Evolutionary conservation across 1,284 basidiomycete genomes (phyloP), one percentile per base, ranked within the genome.

Genomic region (Leccinum pachyderme): DNA sequence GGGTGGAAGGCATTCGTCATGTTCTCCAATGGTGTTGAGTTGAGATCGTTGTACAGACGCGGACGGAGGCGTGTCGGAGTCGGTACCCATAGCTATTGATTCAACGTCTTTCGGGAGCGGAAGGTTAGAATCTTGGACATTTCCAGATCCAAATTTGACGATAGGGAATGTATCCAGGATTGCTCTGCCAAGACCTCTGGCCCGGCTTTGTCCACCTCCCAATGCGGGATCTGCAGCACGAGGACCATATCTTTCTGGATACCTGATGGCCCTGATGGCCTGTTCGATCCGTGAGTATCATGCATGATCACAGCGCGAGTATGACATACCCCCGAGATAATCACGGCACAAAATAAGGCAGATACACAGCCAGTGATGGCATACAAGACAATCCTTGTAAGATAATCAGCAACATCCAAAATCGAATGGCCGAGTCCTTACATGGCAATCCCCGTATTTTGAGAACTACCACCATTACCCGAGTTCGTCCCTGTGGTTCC

Each of bases 141-240:
- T 48, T 22, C 54, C 54, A 25, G 63, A 55, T 51, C 83, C 84
- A 67, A 95, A 97, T 71, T 94, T 93, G 72, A 95, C 87, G 55
- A 96, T 76, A 2, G 94, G 94, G 76, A 97, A 97, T 1, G 94
- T 96, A 65, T 97, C 94, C 52, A 97, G 77, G 53, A 97, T 93
- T 27, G 95, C 94, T 31, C 91, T 86, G 0, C 90, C 89, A 49
- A 97, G 78, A 2, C 94, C 91, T 41, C 82, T 77, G 0, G 92
- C 87, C 7, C 90, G 83, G 53, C 85, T 88, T 69, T 91, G 89
- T 44, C 76, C 78, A 45, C 77, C 78, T 12, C 77, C 77, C 44
- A 69, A 61, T 1, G 67, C 67, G 15, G 76, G 75, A 49, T 81
- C 76, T 18, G 73, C 72, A 9, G 73, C 65, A 49, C 91, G 78